These are phyloP conservation scores for Xylaria digitata DNA, from an alignment of 2,329 filamentous ascomycete species.

Conservation along the genomic window DNA sequence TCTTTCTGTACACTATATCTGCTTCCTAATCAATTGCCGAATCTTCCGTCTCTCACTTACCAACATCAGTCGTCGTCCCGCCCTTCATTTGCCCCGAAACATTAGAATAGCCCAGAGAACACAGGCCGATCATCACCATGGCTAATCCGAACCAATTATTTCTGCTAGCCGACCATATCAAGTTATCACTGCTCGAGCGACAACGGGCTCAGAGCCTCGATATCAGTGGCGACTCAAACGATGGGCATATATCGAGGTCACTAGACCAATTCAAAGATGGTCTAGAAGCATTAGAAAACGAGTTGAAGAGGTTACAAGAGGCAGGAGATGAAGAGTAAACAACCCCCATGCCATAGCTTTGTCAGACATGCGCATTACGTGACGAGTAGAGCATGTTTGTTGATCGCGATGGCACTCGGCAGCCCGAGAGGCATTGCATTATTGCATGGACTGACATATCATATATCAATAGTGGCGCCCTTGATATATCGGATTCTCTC, in stretches of 20 bases:
- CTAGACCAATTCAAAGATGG: conserved; percentile 87
- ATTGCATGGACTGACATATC: conserved; percentile 20
- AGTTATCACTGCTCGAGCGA: conserved; percentile 91
- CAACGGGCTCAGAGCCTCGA: conserved; percentile 85
- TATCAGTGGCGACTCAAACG: conserved; percentile 81
- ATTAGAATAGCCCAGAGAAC: conserved; percentile 20
- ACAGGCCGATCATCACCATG: conserved; percentile 53
- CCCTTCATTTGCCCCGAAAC: conserved; percentile 21
- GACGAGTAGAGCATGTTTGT: not conserved
- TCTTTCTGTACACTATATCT: conserved; percentile 10
- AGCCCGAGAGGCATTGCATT: too few relatives aligned
- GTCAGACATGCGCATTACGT: not conserved
- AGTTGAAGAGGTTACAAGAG: conserved; percentile 72
- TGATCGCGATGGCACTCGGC: not conserved
- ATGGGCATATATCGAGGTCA: conserved; percentile 88
- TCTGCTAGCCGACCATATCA: conserved; percentile 95
- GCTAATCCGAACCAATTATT: conserved; percentile 80
- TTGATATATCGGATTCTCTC: conserved; percentile 71
- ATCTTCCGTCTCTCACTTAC: conserved; percentile 17
- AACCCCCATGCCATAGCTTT: conserved; percentile 19
- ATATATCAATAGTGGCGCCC: conserved; percentile 56
- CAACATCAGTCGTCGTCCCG: not conserved
- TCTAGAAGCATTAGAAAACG: conserved; percentile 74
- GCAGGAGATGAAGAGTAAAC: conserved; percentile 71
- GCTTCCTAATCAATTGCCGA: conserved; percentile 23